Evolutionary conservation across 1,284 basidiomycete genomes (phyloP).

Genomic region (Rugosomyces carneus): DNA sequence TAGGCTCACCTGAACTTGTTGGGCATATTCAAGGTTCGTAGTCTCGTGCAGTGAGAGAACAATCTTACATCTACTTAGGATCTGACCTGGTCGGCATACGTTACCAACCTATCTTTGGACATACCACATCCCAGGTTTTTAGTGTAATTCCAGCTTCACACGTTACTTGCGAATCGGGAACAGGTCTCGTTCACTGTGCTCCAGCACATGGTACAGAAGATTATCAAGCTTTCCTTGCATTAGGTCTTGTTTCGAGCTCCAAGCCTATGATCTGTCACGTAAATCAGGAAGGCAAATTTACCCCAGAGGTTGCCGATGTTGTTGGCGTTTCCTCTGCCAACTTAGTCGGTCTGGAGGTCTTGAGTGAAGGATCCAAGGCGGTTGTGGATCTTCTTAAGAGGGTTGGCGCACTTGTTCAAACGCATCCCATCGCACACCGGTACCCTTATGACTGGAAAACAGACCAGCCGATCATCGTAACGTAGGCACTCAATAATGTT

Average conservation of each 20-base stretch:
- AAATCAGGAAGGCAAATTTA: constrained; percentile 76
- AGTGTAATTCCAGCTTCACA: constrained; percentile 54
- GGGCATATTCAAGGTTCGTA: constrained; percentile 44
- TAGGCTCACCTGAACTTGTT: constrained; percentile 49
- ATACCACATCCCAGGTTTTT: constrained; percentile 24
- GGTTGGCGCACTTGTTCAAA: constrained; percentile 57
- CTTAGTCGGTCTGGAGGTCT: constrained; percentile 69
- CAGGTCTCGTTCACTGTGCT: constrained; percentile 93
- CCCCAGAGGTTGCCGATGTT: constrained; percentile 45
- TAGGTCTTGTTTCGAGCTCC: constrained; percentile 38
- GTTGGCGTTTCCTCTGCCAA: constrained; percentile 40
- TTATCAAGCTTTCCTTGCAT: constrained; percentile 65
- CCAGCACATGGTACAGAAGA: constrained; percentile 96
- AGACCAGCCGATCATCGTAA: constrained; percentile 86
- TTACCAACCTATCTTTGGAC: constrained; percentile 68
- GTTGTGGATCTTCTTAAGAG: constrained; percentile 62
- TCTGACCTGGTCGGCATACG: constrained; percentile 55
- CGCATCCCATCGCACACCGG: constrained; percentile 75
- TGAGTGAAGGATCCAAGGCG: constrained; percentile 63
- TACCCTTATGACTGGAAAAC: constrained; percentile 99
- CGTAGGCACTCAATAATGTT: constrained; percentile 39
- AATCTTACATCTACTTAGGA: constrained; percentile 35
- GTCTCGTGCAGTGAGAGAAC: not conserved
- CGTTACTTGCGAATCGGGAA: constrained; percentile 88
- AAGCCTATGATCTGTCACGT: constrained; percentile 69